Conservation (phyloP, 345 rosid genomes). For the Trapa incisa region DNA sequence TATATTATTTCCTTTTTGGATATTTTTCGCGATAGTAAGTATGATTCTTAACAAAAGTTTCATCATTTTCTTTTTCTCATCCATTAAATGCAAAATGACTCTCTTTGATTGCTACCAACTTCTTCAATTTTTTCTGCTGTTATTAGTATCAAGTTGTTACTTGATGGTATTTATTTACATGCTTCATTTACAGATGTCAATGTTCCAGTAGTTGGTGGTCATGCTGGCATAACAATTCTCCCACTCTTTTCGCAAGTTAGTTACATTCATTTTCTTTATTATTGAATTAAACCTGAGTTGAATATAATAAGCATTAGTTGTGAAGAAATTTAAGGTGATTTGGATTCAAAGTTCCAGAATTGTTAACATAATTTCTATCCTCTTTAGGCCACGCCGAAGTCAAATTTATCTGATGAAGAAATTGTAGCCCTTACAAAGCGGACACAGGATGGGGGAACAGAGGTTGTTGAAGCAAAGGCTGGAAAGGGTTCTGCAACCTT, state of each 20-base stretch:
- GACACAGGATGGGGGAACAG: constrained; percentile 85
- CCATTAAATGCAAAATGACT: not conserved
- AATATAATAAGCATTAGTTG: not conserved
- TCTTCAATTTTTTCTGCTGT: not conserved
- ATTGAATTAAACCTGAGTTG: too few species aligned
- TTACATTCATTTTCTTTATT: not conserved
- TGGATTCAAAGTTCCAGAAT: not conserved
- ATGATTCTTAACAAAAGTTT: too few species aligned
- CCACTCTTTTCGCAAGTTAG: constrained; percentile 74
- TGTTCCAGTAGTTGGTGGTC: constrained; percentile 82
- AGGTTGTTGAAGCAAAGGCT: constrained; percentile 86
- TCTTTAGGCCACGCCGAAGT: constrained; percentile 63
- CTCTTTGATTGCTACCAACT: not conserved
- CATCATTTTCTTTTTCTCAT: not conserved
- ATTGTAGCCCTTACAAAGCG: constrained; percentile 64
- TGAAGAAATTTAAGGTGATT: not conserved
- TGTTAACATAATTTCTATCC: not conserved
- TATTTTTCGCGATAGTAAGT: too few species aligned
- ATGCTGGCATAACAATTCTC: constrained; percentile 72
- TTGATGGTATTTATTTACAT: not conserved
- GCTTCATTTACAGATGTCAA: constrained; percentile 39
- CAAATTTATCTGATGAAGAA: constrained; percentile 48
- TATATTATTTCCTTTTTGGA: not conserved
- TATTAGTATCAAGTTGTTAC: not conserved
- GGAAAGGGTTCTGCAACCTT: constrained; percentile 89